phyloP scores from a whole-genome alignment of 192 early-diverging fungal species.

The Gaertneriomyces semiglobifer region DNA sequence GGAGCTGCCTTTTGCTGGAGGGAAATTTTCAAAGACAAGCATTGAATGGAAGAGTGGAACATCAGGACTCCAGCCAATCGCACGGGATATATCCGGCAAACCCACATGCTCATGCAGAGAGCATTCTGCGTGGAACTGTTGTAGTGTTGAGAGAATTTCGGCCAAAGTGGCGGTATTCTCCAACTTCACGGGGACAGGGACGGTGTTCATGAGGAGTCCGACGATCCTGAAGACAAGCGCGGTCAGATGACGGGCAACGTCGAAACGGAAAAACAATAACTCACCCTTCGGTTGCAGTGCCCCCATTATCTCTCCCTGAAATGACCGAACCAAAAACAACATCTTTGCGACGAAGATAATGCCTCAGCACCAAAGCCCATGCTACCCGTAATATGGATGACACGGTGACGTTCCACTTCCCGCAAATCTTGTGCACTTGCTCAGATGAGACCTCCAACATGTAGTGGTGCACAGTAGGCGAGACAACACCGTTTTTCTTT shows the following conservation, averaged over 20 bases:
- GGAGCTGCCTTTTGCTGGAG: too few relatives aligned
- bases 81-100: too few relatives aligned
- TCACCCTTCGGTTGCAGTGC: background rate
- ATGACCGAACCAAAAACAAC: constrained; percentile 25
- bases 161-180: background rate
- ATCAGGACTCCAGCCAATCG: too few relatives aligned
- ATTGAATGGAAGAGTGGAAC: too few relatives aligned
- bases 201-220: background rate
- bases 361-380: constrained; percentile 14
- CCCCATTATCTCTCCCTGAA: constrained; percentile 9
- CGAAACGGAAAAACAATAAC: too few relatives aligned
- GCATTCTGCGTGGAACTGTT: background rate
- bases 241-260: too few relatives aligned
- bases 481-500: too few relatives aligned
- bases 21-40: too few relatives aligned
- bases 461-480: too few relatives aligned
- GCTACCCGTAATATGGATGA: constrained; percentile 13
- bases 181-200: background rate
- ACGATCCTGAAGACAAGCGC: constrained; percentile 1
- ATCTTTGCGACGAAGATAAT: constrained; percentile 9
- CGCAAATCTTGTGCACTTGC: background rate
- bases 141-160: background rate
- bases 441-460: too few relatives aligned
- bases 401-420: background rate
- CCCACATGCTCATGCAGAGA: too few relatives aligned